Percentiles rank a stretch among this genome's conserved stretches.
Evolutionary conservation across 441 rosid species (phyloP).

Genomic region (Erodium trifolium): DNA sequence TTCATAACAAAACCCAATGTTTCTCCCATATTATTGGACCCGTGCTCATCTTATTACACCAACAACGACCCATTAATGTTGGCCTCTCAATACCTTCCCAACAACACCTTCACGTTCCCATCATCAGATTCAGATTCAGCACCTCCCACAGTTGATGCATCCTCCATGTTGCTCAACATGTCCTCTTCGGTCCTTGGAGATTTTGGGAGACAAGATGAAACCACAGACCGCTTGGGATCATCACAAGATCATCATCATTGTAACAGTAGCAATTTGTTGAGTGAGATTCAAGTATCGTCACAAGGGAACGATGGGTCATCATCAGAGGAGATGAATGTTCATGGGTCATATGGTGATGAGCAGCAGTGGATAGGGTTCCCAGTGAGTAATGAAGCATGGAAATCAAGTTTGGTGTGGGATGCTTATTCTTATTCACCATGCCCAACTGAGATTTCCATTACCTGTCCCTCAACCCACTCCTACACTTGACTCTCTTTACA

Average conservation of each 20-base stretch:
- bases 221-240: neutral
- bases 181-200: slow-evolving; percentile 39
- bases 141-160: slow-evolving; percentile 19
- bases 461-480: slow-evolving; percentile 22
- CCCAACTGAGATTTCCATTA: slow-evolving; percentile 30
- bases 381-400: slow-evolving; percentile 31
- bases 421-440: slow-evolving; percentile 21
- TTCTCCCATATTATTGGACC: slow-evolving; percentile 24
- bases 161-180: slow-evolving; percentile 39
- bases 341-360: neutral
- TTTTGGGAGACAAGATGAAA: slow-evolving; percentile 6
- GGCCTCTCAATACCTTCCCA: slow-evolving; percentile 9
- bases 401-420: slow-evolving; percentile 42
- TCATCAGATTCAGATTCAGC: slow-evolving; percentile 19
- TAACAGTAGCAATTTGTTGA: slow-evolving; percentile 17
- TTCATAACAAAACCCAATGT: slow-evolving; percentile 20
- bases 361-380: neutral
- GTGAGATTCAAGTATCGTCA: no score
- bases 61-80: slow-evolving; percentile 15
- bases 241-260: no score
- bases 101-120: slow-evolving; percentile 20
- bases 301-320: slow-evolving; percentile 2
- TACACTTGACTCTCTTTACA: slow-evolving; percentile 18
- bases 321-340: neutral
- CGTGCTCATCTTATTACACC: slow-evolving; percentile 23